Conservation (phyloP, 257 asterid species). For the Penstemon newberryi region DNA sequence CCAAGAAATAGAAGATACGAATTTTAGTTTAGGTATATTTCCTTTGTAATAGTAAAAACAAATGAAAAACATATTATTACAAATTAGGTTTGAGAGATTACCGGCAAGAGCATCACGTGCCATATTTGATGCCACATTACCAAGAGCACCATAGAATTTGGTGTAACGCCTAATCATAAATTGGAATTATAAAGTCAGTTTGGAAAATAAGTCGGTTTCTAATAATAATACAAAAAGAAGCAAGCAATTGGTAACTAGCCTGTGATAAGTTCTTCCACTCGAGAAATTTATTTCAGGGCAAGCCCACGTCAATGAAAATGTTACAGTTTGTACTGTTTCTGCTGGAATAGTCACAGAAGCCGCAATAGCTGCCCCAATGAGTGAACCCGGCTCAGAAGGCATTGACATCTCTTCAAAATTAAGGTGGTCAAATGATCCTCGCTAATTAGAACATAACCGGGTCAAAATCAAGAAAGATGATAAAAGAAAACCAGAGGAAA, state of each 20-base stretch:
- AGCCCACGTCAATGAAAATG: slow-evolving; percentile 89
- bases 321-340: slow-evolving; percentile 52
- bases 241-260: slow-evolving; percentile 44
- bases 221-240: slow-evolving; percentile 18
- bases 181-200: slow-evolving; percentile 30
- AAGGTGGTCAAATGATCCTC: slow-evolving; percentile 84
- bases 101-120: slow-evolving; percentile 87
- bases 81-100: slow-evolving; percentile 36
- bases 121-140: slow-evolving; percentile 67
- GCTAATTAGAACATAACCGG: slow-evolving; percentile 51
- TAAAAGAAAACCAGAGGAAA: slow-evolving; percentile 9
- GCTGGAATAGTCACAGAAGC: slow-evolving; percentile 81
- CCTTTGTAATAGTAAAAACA: no score
- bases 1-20: not conserved
- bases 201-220: slow-evolving; percentile 19
- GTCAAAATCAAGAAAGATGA: slow-evolving; percentile 37
- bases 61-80: not conserved
- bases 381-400: slow-evolving; percentile 83
- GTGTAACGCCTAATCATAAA: slow-evolving; percentile 75
- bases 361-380: slow-evolving; percentile 89
- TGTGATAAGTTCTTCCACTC: slow-evolving; percentile 88
- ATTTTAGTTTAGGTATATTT: not conserved
- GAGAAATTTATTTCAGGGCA: slow-evolving; percentile 80
- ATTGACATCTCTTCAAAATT: slow-evolving; percentile 58
- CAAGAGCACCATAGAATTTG: slow-evolving; percentile 66